Base-by-base conservation (phyloP, 257 asterid genomes). In the Phtheirospermum japonicum region DNA sequence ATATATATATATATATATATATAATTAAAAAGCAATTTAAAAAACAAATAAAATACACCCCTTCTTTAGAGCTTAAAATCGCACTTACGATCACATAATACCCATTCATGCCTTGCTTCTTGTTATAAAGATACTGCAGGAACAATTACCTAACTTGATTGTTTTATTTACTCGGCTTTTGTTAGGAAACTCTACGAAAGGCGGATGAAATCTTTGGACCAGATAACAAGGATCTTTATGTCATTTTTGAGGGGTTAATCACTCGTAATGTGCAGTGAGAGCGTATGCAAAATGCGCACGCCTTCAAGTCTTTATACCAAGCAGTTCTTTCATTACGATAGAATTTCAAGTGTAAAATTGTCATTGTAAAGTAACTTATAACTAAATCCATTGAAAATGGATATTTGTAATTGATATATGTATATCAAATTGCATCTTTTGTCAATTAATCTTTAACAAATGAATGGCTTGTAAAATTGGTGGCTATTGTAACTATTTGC, bases 121-220 rank as follows among this genome's bases (percentile, higher is more conserved):
- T 36, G 42, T 9, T 9, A 6, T 36, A 36, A 36, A 36, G 10
- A 36, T 36, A 36, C 4, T 36, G 42, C 11, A 6, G 2, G 3
- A 36, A 9, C 42, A 36, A 36, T 6, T 6, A 36, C 48, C 18
- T 42, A 8, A 50, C 19, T 63, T 66, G 68, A 73, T 59, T 18
- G 14, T 33, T 57, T 49, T 36, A 1, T 42, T 59, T 9, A 70
- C 30, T 16, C 56, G 8, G 46, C 32, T 17, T 18, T 19, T 57
- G 39, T 28, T 53, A 92, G 98, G 96, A 86, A 73, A 86, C 97
- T 6, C 77, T 89, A 70, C 73, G 82, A 69, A 92, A 86, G 77
- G 95, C 94, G 9, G 89, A 84, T 49, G 97, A 86, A 66, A 86
- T 92, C 57, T 85, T 92, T 56, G 96, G 97, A 55, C 83, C 87